These are phyloP conservation scores for Rutstroemia sp. DNA, from an alignment of 2,329 filamentous ascomycete species.

Conservation along the genomic window DNA sequence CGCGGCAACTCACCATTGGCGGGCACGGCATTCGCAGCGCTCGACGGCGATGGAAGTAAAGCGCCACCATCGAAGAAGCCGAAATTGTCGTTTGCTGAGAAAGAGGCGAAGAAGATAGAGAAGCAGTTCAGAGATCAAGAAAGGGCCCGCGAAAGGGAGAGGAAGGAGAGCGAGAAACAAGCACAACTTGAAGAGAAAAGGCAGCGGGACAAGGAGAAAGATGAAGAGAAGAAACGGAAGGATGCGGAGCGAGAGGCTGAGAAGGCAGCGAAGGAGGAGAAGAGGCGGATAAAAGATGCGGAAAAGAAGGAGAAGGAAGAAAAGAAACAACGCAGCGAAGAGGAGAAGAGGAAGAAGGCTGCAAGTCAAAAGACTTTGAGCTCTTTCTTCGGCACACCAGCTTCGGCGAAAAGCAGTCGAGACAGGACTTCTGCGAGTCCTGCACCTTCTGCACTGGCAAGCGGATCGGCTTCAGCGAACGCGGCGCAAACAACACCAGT, in stretches of 20 bases:
- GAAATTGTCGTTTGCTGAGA: constrained; percentile 25
- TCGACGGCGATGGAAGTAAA: constrained; percentile 11
- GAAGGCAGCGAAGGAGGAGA: constrained; percentile 29
- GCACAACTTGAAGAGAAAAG: constrained; percentile 27
- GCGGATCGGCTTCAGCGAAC: constrained; percentile 8
- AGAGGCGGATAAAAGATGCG: constrained; percentile 27
- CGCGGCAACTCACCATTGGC: constrained; percentile 5
- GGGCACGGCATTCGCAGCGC: constrained; percentile 15
- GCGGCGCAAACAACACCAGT: constrained; percentile 20
- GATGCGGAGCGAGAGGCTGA: constrained; percentile 27
- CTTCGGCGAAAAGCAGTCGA: constrained; percentile 9
- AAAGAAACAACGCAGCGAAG: constrained; percentile 36
- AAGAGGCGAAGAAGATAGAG: constrained; percentile 32
- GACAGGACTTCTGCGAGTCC: constrained; percentile 22
- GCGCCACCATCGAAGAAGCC: constrained; percentile 21
- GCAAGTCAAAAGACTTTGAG: constrained; percentile 37
- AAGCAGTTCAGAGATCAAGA: constrained; percentile 25
- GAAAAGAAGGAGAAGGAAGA: constrained; percentile 29
- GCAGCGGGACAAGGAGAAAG: constrained; percentile 35
- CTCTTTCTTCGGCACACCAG: constrained; percentile 19
- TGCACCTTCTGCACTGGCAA: constrained; percentile 14
- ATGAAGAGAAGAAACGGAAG: constrained; percentile 34
- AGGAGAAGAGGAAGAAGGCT: constrained; percentile 40
- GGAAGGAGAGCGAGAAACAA: constrained; percentile 28
- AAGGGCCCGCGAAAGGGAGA: constrained; percentile 28